Conservation (phyloP, 2,329 filamentous ascomycete species). For the Penicillium sclerotiorum region DNA sequence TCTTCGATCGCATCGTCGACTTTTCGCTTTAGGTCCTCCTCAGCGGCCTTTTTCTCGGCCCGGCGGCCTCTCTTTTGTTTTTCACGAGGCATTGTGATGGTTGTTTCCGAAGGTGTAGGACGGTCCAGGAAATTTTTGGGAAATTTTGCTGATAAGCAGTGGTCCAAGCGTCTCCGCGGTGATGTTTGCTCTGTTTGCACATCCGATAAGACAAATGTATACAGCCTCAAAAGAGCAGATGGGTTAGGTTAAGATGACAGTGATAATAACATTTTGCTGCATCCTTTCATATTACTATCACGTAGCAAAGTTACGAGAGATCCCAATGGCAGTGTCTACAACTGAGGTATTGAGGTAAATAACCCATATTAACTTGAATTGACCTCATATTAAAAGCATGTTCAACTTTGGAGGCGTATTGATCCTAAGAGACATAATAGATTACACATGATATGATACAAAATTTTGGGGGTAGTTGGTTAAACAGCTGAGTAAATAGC, state of each 20-base stretch:
- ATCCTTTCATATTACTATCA: too few species aligned
- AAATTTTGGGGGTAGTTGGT: constrained; percentile 2
- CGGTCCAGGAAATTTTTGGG: constrained; percentile 31
- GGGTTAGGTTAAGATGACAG: background rate
- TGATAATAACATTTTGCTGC: background rate
- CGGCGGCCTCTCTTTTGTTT: constrained; percentile 51
- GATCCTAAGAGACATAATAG: too few species aligned
- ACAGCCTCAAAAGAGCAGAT: background rate
- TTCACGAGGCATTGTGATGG: constrained; percentile 47
- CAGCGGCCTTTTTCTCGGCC: constrained; percentile 44
- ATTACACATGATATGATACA: constrained; percentile 20
- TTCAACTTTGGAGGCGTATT: too few species aligned
- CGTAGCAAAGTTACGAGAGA: too few species aligned
- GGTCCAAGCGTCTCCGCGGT: constrained; percentile 36
- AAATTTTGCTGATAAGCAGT: constrained; percentile 41
- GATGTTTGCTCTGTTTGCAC: constrained; percentile 39
- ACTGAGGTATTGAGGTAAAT: too few species aligned
- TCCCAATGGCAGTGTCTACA: too few species aligned
- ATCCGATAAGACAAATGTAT: constrained; percentile 12
- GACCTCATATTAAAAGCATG: too few species aligned
- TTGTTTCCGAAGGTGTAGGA: constrained; percentile 11
- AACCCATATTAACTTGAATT: too few species aligned
- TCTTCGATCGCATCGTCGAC: constrained; percentile 37
- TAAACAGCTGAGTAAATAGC: constrained; percentile 75
- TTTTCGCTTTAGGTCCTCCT: constrained; percentile 42